These are phyloP conservation scores for Candida railenensis DNA, from an alignment of 805 yeast genomes.

Conservation along the genomic window DNA sequence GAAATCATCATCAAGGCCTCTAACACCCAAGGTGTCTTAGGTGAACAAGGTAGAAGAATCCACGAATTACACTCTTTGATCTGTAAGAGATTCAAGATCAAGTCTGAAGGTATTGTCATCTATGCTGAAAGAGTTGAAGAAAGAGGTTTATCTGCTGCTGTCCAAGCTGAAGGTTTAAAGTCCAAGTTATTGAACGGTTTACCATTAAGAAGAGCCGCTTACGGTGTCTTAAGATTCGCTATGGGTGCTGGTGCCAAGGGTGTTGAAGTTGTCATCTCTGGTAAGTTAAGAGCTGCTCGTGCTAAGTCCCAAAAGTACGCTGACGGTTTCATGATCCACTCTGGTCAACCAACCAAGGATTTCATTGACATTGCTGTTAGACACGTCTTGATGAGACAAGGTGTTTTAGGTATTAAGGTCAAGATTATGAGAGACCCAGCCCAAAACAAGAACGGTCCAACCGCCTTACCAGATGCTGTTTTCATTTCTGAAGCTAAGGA, in stretches of 20 bases:
- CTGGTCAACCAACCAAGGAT: slow-evolving; percentile 99
- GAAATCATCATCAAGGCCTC: slow-evolving; percentile 99
- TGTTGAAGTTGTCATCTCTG: slow-evolving; percentile 99
- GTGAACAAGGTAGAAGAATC: slow-evolving; percentile 99
- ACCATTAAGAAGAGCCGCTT: slow-evolving; percentile 99
- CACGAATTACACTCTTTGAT: slow-evolving; percentile 96
- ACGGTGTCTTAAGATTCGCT: slow-evolving; percentile 99
- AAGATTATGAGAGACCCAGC: slow-evolving; percentile 99
- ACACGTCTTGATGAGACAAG: slow-evolving; percentile 99
- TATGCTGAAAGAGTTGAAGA: slow-evolving; percentile 99
- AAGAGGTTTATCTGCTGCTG: slow-evolving; percentile 99
- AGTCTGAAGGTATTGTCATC: slow-evolving; percentile 89
- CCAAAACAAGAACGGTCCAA: slow-evolving; percentile 80
- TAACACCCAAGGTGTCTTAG: slow-evolving; percentile 97
- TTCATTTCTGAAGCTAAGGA: slow-evolving; percentile 92
- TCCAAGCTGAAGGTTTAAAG: slow-evolving; percentile 98
- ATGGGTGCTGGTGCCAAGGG: slow-evolving; percentile 99
- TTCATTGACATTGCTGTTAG: slow-evolving; percentile 99
- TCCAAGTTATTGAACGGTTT: slow-evolving; percentile 98
- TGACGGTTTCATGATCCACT: slow-evolving; percentile 99
- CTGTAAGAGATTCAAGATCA: slow-evolving; percentile 97
- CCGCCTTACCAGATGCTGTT: slow-evolving; percentile 92
- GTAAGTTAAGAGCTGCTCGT: slow-evolving; percentile 99
- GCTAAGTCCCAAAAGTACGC: slow-evolving; percentile 99
- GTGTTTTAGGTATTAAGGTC: slow-evolving; percentile 99